These are phyloP conservation scores for Fusarium tjaetaba DNA, from an alignment of 2,329 filamentous ascomycete species.

Conservation along the genomic window DNA sequence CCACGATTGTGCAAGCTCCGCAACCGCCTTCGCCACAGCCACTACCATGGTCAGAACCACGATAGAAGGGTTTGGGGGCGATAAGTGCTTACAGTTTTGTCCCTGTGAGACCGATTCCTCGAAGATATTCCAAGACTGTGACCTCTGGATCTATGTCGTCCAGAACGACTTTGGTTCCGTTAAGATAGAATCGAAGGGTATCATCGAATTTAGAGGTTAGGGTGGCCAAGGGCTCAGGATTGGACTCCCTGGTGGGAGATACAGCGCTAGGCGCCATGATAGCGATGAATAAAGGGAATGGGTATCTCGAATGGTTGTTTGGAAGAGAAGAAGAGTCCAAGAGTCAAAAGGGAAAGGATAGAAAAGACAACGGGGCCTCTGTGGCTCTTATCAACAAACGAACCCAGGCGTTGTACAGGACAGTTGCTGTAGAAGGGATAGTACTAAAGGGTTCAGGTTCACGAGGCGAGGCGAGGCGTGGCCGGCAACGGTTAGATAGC, in stretches of 20 bases:
- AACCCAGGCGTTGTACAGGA: slow-evolving; percentile 25
- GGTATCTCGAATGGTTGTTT: background rate
- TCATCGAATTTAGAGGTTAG: slow-evolving; percentile 85
- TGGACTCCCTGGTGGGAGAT: slow-evolving; percentile 56
- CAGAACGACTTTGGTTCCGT: slow-evolving; percentile 87
- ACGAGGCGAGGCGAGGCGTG: slow-evolving; percentile 36
- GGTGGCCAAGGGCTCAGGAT: slow-evolving; percentile 47
- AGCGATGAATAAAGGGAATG: background rate
- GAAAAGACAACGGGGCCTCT: slow-evolving; percentile 9
- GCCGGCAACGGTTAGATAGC: slow-evolving; percentile 34
- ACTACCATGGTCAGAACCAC: slow-evolving; percentile 47
- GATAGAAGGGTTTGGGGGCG: background rate
- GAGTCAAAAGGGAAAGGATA: background rate
- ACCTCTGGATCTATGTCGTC: slow-evolving; percentile 91
- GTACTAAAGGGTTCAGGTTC: background rate
- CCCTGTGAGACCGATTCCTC: slow-evolving; percentile 91
- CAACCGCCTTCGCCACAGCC: slow-evolving; percentile 97
- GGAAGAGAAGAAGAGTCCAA: background rate
- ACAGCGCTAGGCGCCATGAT: slow-evolving; percentile 67
- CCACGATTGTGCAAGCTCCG: slow-evolving; percentile 93
- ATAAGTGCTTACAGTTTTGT: slow-evolving; percentile 76
- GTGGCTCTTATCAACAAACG: slow-evolving; percentile 31
- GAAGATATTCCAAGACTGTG: slow-evolving; percentile 90
- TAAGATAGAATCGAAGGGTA: slow-evolving; percentile 91
- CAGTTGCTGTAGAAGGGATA: slow-evolving; percentile 1